phyloP scores from a whole-genome alignment of 257 asterid genomes.

The Voacanga thouarsii region DNA sequence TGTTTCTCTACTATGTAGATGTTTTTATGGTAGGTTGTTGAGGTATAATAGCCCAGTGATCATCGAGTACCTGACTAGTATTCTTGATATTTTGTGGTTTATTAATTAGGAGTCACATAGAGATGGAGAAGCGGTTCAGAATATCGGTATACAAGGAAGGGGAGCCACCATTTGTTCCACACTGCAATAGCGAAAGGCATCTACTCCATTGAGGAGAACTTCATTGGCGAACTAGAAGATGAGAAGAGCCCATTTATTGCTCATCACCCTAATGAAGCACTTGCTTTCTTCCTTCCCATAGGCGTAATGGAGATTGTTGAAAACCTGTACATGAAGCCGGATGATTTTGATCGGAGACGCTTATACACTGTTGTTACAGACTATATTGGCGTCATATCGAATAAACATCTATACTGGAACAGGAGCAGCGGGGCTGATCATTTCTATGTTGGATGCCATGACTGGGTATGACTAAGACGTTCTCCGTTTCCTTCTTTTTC shows the following conservation, averaged over 20 bases:
- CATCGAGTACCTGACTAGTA: background rate
- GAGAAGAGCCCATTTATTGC: constrained; percentile 19
- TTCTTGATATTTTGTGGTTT: background rate
- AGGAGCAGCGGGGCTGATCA: constrained; percentile 57
- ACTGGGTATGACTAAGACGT: constrained; percentile 40
- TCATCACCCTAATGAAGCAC: constrained; percentile 41
- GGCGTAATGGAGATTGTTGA: constrained; percentile 34
- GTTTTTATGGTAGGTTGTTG: too few species aligned
- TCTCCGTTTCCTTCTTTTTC: background rate
- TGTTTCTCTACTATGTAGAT: too few species aligned
- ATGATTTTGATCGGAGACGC: constrained; percentile 21
- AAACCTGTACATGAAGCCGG: constrained; percentile 32
- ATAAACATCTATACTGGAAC: constrained; percentile 54
- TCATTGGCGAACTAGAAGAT: constrained; percentile 38
- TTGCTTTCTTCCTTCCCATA: constrained; percentile 47
- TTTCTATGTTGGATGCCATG: constrained; percentile 62
- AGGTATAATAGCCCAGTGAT: too few species aligned
- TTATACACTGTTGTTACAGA: constrained; percentile 35
- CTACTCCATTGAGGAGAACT: constrained; percentile 58
- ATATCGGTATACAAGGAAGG: constrained; percentile 66
- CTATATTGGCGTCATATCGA: constrained; percentile 33
- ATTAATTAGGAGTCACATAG: constrained; percentile 44
- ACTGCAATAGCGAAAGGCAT: constrained; percentile 31
- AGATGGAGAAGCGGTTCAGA: constrained; percentile 61
- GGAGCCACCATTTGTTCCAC: constrained; percentile 54